Evolutionary conservation across 345 rosid genomes (phyloP), one percentile per base, ranked within the genome.

Genomic region (Crucihimalaya himalaica): DNA sequence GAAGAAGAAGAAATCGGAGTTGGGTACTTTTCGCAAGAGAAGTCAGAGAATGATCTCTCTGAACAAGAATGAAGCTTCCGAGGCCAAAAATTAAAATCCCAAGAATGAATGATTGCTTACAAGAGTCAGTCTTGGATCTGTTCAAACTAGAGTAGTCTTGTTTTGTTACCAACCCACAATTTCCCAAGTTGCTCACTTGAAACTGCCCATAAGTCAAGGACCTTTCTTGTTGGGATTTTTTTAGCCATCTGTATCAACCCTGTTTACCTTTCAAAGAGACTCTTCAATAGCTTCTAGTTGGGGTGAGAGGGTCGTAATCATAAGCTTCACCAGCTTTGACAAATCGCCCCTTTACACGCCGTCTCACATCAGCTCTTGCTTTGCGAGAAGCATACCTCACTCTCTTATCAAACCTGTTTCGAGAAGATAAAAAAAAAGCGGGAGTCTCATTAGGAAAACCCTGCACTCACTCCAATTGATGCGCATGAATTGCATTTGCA

Each of bases 311-410:
- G 53, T 95, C 98, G 59, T 92, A 95, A 78, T 95, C 99, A 79
- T 87, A 95, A 68, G 86, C 93, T 71, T 92, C 99, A 37, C 99
- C 98, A 37, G 97, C 94, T 82, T 96, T 96, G 68, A 96, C 91
- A 72, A 96, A 96, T 19, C 99, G 69, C 10, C 99, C 99, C 82
- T 92, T 96, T 63, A 88, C 99, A 27, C 99, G 94, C 82, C 78
- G 90, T 80, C 99, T 86, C 56, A 90, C 98, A 63, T 96, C 98
- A 50, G 99, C 99, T 81, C 99, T 87, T 65, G 97, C 99, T 84
- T 96, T 96, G 50, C 98, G 96, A 42, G 99, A 92, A 53, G 88
- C 98, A 78, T 96, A 96, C 78, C 99, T 84, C 71, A 96, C 98
- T 75, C 48, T 84, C 86, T 92, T 96, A 68, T 88, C 97, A 82